Base-by-base conservation (phyloP, 306 rosid genomes). In the Lupinus albus region DNA sequence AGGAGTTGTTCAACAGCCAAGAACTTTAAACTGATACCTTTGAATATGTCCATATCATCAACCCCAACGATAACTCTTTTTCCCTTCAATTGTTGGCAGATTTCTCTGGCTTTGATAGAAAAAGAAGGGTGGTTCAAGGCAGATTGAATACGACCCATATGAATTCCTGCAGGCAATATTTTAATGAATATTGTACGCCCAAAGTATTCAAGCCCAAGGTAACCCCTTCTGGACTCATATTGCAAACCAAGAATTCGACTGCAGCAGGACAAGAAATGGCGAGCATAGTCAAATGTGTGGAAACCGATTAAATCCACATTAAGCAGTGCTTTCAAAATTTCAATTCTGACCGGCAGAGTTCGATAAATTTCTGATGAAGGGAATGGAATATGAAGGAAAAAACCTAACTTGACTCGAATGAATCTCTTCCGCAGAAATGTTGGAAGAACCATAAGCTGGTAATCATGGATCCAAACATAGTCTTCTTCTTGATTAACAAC, bases 391-490 rank as follows among this genome's bases (percentile, higher is more conserved):
- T 89, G 96, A 30, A 89, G 95, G 80, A 89, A 92, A 61, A 89
- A 92, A 11, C 95, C 98, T 17, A 89, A 89, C 86, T 84, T 87
- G 50, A 89, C 81, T 46, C 89, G 79, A 32, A 44, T 72, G 58
- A 49, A 81, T 38, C 81, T 82, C 74, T 81, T 87, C 21, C 98
- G 76, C 65, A 92, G 73, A 78, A 92, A 87, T 12, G 98, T 85
- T 16, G 98, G 98, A 56, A 92, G 92, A 71, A 89, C 85, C 96
- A 89, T 87, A n/a, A 92, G 95, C 76, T 92, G 98, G 59, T 86
- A 92, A 60, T 92, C 98, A 75, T 92, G 96, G 80, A 92, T 78
- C 98, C 96, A 92, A 6, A 92, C 95, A 76, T 41, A 87, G 61
- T 92, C 96, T 30, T 79, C 73, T 80, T 80, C 92, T 0, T 88